These are phyloP conservation scores for Collybia sp. DNA, from an alignment of 768 basidiomycete genomes.

Conservation along the genomic window DNA sequence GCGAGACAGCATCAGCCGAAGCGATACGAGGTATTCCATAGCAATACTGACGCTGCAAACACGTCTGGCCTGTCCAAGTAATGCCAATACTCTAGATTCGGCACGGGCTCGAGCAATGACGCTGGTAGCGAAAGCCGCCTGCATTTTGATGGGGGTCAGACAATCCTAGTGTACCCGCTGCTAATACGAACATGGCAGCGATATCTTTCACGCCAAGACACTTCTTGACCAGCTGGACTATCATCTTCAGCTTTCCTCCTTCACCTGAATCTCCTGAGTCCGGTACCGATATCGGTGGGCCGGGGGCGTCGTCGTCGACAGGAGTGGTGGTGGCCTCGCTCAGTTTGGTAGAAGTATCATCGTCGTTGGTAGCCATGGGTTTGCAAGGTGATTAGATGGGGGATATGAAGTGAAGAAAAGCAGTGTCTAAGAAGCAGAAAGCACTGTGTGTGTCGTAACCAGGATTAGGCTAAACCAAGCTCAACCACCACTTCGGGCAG, in stretches of 20 bases:
- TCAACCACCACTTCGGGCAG: no score
- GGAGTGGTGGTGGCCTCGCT: neutral
- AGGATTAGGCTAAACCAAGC: no score
- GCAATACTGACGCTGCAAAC: conserved; percentile 75
- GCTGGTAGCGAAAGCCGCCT: conserved; percentile 94
- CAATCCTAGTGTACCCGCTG: neutral
- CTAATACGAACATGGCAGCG: conserved; percentile 75
- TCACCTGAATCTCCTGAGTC: conserved; percentile 73
- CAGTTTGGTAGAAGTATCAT: no score
- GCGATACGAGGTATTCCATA: neutral
- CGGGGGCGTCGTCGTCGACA: conserved; percentile 47
- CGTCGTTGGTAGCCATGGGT: no score
- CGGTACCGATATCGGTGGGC: conserved; percentile 60
- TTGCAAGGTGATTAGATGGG: no score
- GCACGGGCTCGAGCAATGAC: conserved; percentile 88
- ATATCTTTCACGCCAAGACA: conserved; percentile 94
- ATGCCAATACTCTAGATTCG: conserved; percentile 96
- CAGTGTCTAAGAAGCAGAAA: no score
- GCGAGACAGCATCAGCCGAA: conserved; percentile 8
- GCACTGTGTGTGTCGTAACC: no score
- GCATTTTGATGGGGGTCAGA: conserved; percentile 3
- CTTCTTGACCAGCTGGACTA: conserved; percentile 86
- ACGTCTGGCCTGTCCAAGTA: conserved; percentile 89
- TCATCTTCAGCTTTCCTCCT: conserved; percentile 92
- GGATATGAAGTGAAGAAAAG: no score